phyloP scores from a whole-genome alignment of 805 yeast species.

The Candida takata region DNA sequence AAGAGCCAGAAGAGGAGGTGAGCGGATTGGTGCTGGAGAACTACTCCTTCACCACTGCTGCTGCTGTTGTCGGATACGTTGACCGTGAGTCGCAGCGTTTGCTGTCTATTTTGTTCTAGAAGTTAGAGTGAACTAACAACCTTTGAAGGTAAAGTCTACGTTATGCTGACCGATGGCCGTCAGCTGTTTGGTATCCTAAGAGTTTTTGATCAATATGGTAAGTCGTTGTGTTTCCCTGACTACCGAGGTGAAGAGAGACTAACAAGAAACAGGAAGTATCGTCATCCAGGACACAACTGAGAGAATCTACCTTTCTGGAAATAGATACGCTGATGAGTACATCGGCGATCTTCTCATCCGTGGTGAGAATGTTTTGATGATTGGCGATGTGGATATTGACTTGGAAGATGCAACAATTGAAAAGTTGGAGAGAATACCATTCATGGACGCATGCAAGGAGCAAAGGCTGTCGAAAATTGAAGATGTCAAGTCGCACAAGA shows the following conservation, averaged over 20 bases:
- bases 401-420: conserved; percentile 66
- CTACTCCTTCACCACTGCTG: conserved; percentile 81
- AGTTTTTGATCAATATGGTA: conserved; percentile 87
- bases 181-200: conserved; percentile 82
- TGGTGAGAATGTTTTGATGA: conserved; percentile 91
- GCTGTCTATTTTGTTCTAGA: too few species aligned
- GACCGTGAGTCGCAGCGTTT: conserved; percentile 52
- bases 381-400: conserved; percentile 91
- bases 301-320: conserved; percentile 60
- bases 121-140: too few species aligned
- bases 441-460: conserved; percentile 49
- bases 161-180: conserved; percentile 83
- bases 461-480: conserved; percentile 25
- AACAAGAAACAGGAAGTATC: conserved; percentile 50
- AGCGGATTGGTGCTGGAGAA: conserved; percentile 66
- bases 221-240: conserved; percentile 7
- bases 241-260: neutral
- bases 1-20: conserved; percentile 31
- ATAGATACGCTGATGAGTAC: conserved; percentile 63
- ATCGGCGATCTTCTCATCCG: conserved; percentile 83
- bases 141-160: conserved; percentile 55
- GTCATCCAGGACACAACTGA: conserved; percentile 89
- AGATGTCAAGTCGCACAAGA: conserved; percentile 35
- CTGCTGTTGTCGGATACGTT: conserved; percentile 83
- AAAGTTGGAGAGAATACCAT: conserved; percentile 50